These are phyloP conservation scores for Bipolaris bicolor DNA, from an alignment of 2,329 filamentous ascomycete genomes.

Conservation along the genomic window DNA sequence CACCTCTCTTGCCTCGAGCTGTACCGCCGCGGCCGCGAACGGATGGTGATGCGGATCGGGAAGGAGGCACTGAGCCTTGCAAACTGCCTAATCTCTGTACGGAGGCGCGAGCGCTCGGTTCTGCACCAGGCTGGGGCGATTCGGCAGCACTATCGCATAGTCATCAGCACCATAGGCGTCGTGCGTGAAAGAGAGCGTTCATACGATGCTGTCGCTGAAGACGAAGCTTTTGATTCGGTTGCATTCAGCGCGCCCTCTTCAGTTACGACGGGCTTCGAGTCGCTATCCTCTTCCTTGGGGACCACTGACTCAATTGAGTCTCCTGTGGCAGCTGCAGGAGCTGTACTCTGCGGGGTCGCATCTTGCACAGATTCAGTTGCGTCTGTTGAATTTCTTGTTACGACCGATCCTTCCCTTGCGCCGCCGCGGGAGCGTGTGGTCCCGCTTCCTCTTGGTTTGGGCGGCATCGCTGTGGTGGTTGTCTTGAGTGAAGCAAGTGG, in stretches of 20 bases:
- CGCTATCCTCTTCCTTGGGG: slow-evolving; percentile 31
- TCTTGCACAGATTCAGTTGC: slow-evolving; percentile 20
- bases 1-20: slow-evolving; percentile 37
- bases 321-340: slow-evolving; percentile 14
- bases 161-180: slow-evolving; percentile 5
- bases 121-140: slow-evolving; percentile 26
- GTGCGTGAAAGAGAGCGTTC: background rate
- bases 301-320: slow-evolving; percentile 17
- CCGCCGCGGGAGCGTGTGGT: slow-evolving; percentile 31
- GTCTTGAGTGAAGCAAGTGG: slow-evolving; percentile 1
- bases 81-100: slow-evolving; percentile 39
- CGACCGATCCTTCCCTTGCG: slow-evolving; percentile 26
- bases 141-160: slow-evolving; percentile 17
- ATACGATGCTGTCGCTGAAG: slow-evolving; percentile 23
- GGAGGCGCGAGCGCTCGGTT: slow-evolving; percentile 28
- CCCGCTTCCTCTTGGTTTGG: slow-evolving; percentile 37
- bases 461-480: slow-evolving; percentile 35
- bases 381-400: slow-evolving; percentile 17
- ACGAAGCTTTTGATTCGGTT: slow-evolving; percentile 19
- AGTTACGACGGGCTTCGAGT: slow-evolving; percentile 21
- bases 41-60: slow-evolving; percentile 39
- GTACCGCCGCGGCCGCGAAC: slow-evolving; percentile 35
- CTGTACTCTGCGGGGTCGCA: slow-evolving; percentile 25
- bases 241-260: slow-evolving; percentile 20
- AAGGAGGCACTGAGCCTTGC: slow-evolving; percentile 36